Base-by-base conservation (phyloP, 768 basidiomycete genomes). In the Boletales sp. region DNA sequence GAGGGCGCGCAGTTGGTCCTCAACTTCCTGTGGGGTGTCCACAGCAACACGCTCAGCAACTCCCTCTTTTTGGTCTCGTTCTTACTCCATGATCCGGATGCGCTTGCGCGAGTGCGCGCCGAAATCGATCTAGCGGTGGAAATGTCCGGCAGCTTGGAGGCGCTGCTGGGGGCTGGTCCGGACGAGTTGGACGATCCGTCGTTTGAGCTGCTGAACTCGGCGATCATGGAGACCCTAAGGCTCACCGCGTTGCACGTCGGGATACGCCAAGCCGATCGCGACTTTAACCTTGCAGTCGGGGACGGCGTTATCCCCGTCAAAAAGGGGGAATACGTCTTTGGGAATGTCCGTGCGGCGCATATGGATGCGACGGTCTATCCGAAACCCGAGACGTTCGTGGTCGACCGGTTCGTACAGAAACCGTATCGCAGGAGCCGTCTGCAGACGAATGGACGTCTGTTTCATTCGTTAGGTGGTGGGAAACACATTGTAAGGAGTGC, bases 41-140 rank as follows among this genome's bases (percentile, higher is more conserved):
- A 64, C 24, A 61, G 45, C 46, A 65, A 66, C 7, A 56, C 45
- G 0, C 4, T 66, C 27, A 57, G 45, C 48, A 63, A 54, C 43
- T 24, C 54, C 0, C 54, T 59, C 34, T 61, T 63, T 15, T 41
- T 52, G 19, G 32, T 65, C 4, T 51, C 56, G 1, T 61, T 51
- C 32, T 65, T 82, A 21, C 66, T 81, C 31, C 69, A 72, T 42
- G 62, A 75, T 47, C 74, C 75, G 0, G 60, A 65, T n/a, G 72
- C 67, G 1, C 66, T 80, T 63, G 67, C 69, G 27, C 74, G 71
- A 44, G 69, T 80, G 6, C 74, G 74, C 2, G 62, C 66, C 5
- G 77, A 82, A 50, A 63, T 82, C 12, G 79, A 81, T 35, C 18
- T 14, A 7, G 59, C 54, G 1, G 44, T 64, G 7, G 24, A 50